A percentile compares a stretch with the other conserved stretches of the same genome.
phyloP scores from a whole-genome alignment of 2,329 filamentous ascomycete species.

The Rasamsonia emersonii region DNA sequence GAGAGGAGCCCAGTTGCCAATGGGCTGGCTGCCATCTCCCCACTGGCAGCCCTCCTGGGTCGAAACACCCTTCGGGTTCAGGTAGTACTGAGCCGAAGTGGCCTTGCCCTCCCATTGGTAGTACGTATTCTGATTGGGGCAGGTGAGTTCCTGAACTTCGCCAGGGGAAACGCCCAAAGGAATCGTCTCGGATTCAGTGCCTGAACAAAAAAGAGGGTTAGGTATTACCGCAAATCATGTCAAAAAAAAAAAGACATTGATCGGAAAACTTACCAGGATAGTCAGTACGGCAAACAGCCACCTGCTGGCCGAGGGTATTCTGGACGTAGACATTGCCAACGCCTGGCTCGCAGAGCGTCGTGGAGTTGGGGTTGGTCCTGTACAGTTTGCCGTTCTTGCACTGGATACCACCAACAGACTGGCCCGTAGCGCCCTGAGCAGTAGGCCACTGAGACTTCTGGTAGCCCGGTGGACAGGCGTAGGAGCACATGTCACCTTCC shows the following conservation, averaged over 20 bases:
- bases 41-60: constrained; percentile 67
- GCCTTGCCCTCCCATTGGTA: constrained; percentile 65
- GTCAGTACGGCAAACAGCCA: constrained; percentile 84
- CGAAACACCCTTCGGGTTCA: constrained; percentile 70
- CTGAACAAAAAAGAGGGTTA: constrained; percentile 28
- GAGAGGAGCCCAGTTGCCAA: constrained; percentile 79
- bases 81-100: constrained; percentile 93
- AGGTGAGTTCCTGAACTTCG: constrained; percentile 56
- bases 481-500: constrained; percentile 71
- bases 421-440: constrained; percentile 65
- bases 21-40: constrained; percentile 50
- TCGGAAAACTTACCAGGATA: constrained; percentile 61
- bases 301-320: constrained; percentile 61
- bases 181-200: constrained; percentile 76
- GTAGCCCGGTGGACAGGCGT: constrained; percentile 84
- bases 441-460: constrained; percentile 85
- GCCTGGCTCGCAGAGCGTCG: constrained; percentile 67
- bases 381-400: constrained; percentile 67
- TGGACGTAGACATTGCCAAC: constrained; percentile 61
- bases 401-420: constrained; percentile 81
- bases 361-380: constrained; percentile 60
- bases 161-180: constrained; percentile 59
- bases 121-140: constrained; percentile 63
- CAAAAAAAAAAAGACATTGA: neutral
- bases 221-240: constrained; percentile 4